Percentiles rank a stretch among this genome's conserved stretches.
Conservation (phyloP, 2,329 filamentous ascomycete genomes). For the Colletotrichum sp. region DNA sequence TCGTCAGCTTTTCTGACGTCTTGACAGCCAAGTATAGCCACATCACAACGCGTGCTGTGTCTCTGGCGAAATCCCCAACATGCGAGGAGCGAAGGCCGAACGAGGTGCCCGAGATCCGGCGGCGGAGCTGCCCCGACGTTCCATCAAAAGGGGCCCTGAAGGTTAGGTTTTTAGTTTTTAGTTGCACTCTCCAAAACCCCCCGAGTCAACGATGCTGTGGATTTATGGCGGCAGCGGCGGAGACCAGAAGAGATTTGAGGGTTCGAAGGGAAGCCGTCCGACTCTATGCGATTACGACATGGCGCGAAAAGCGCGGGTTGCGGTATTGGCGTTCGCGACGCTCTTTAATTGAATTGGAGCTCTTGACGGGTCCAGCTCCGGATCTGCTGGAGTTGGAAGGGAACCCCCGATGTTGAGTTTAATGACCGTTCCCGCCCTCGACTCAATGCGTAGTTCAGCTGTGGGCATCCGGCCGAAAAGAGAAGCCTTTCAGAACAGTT, state of each 20-base stretch:
- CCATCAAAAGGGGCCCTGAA: not conserved
- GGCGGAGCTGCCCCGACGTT: not conserved
- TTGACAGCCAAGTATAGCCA: not conserved
- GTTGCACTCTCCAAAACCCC: not conserved
- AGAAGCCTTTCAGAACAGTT: not conserved
- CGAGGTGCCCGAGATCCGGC: not conserved
- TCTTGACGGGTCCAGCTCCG: not conserved
- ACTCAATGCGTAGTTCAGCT: slow-evolving; percentile 5
- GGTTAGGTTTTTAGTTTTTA: not conserved
- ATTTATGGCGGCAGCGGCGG: not conserved
- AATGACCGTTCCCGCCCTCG: not conserved
- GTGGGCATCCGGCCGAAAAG: not conserved
- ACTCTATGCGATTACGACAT: slow-evolving; percentile 9
- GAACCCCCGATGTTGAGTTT: not conserved
- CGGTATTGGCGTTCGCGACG: not conserved
- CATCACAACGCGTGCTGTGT: not conserved
- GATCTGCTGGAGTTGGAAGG: not conserved
- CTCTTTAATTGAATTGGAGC: slow-evolving; percentile 1
- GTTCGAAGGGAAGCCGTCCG: not conserved
- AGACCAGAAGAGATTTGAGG: slow-evolving; percentile 16
- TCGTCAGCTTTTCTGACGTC: not conserved
- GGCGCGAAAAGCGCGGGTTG: not conserved
- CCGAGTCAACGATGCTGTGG: not conserved
- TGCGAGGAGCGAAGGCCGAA: not conserved
- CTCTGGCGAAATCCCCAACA: not conserved